Percentiles rank a stretch among this genome's conserved stretches.
Conservation (phyloP, 2,329 filamentous ascomycete genomes). For the Colletotrichum liaoningense region DNA sequence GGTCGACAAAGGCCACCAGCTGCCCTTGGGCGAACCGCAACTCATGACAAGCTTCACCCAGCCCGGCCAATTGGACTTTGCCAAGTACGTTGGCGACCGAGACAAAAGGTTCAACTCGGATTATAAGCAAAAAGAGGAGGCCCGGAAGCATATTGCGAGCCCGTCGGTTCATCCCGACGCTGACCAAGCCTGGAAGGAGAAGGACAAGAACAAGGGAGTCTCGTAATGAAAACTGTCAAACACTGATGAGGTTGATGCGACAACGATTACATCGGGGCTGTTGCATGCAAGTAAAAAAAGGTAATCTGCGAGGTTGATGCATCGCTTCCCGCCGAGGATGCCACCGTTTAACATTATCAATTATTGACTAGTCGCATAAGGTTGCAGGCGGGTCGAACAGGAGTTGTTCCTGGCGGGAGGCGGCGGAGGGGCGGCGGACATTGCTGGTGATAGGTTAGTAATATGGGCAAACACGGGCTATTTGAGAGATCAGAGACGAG, state of each 20-base stretch:
- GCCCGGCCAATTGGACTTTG: conserved; percentile 61
- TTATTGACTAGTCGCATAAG: conserved; percentile 20
- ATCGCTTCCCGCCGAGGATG: conserved; percentile 5
- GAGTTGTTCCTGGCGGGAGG: conserved; percentile 1
- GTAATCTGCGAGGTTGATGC: conserved; percentile 5
- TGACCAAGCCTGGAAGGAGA: conserved; percentile 36
- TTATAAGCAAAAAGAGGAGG: conserved; percentile 56
- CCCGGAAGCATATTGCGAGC: conserved; percentile 53
- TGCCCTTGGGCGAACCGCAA: conserved; percentile 64
- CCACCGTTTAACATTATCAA: background rate
- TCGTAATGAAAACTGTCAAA: conserved; percentile 10
- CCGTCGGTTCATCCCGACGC: conserved; percentile 53
- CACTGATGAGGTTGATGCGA: conserved; percentile 12
- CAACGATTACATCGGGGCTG: background rate
- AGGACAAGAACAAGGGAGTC: background rate
- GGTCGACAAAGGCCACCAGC: conserved; percentile 75
- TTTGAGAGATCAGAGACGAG: background rate
- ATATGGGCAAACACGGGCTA: background rate
- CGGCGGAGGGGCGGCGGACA: background rate
- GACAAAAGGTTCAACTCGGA: conserved; percentile 59
- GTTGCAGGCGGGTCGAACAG: conserved; percentile 26
- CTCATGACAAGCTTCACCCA: conserved; percentile 66
- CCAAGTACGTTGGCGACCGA: conserved; percentile 54
- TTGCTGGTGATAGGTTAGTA: background rate
- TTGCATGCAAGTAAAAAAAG: background rate